Evolutionary conservation across 768 basidiomycete species (phyloP).

Genomic region (Phlebiopsis flavidoalba): DNA sequence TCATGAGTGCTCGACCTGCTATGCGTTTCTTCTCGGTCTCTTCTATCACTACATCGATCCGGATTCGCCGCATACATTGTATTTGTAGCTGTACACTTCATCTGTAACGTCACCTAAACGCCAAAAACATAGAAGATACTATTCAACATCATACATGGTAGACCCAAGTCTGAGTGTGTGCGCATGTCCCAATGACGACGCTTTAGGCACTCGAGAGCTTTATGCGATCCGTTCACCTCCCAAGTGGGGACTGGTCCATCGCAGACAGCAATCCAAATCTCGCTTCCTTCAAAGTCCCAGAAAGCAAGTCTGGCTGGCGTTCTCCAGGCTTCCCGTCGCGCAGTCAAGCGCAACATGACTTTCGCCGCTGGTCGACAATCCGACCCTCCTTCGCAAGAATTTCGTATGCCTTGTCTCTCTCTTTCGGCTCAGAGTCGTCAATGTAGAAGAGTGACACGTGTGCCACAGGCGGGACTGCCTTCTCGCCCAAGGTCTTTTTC

Average conservation of each 20-base stretch:
- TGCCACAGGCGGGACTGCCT: constrained; percentile 55
- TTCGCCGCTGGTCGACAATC: constrained; percentile 22
- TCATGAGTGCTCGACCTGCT: no score
- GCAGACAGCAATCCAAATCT: constrained; percentile 25
- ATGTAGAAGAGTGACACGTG: constrained; percentile 77
- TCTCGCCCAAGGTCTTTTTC: constrained; percentile 30
- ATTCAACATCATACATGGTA: no score
- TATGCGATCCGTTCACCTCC: constrained; percentile 21
- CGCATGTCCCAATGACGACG: no score
- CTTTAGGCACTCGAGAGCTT: constrained; percentile 1
- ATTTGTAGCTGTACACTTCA: no score
- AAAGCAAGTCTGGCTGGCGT: constrained; percentile 10
- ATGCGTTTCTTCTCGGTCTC: no score
- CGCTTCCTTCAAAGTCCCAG: constrained; percentile 21
- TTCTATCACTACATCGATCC: no score
- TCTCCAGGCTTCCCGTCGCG: constrained; percentile 1
- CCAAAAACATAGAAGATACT: no score
- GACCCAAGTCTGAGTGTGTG: no score
- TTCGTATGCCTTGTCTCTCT: constrained; percentile 45
- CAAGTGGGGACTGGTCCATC: constrained; percentile 24
- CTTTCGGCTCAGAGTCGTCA: constrained; percentile 54
- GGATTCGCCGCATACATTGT: no score
- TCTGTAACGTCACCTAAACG: no score
- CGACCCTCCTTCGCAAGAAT: constrained; percentile 34
- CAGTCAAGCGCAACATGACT: constrained; percentile 29